phyloP scores from a whole-genome alignment of 1,139 yeast species.

The Pichia sp. region DNA sequence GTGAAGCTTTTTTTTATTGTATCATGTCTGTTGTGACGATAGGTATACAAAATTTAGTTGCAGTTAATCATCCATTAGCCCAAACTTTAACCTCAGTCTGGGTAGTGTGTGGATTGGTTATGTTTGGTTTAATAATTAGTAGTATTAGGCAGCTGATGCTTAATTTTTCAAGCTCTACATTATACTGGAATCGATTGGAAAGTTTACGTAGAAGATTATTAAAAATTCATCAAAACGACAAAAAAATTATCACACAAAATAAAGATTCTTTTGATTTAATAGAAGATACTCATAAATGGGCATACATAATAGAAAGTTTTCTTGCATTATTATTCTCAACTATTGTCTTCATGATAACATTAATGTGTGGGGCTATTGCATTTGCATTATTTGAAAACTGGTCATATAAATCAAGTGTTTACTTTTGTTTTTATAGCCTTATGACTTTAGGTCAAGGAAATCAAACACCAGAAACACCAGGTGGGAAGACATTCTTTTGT shows the following conservation, averaged over 20 bases:
- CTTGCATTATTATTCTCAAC: slow-evolving; percentile 38
- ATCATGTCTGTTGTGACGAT: slow-evolving; percentile 68
- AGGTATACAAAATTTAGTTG: slow-evolving; percentile 71
- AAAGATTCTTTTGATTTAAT: slow-evolving; percentile 49
- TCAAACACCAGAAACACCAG: slow-evolving; percentile 50
- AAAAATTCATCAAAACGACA: slow-evolving; percentile 15
- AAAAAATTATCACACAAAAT: slow-evolving; percentile 18
- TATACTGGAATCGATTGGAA: slow-evolving; percentile 58
- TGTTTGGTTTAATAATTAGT: slow-evolving; percentile 65
- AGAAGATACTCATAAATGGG: slow-evolving; percentile 19
- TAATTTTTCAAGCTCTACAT: slow-evolving; percentile 53
- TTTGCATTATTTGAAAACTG: slow-evolving; percentile 57
- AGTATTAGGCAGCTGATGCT: slow-evolving; percentile 61
- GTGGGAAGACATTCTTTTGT: slow-evolving; percentile 68
- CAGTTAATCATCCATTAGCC: slow-evolving; percentile 36
- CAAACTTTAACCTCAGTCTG: slow-evolving; percentile 55
- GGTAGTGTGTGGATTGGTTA: slow-evolving; percentile 61
- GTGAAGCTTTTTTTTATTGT: slow-evolving; percentile 63
- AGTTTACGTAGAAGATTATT: slow-evolving; percentile 11
- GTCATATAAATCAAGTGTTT: slow-evolving; percentile 62
- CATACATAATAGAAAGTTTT: slow-evolving; percentile 17
- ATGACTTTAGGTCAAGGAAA: slow-evolving; percentile 86
- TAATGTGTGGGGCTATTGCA: slow-evolving; percentile 66
- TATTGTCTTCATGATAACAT: slow-evolving; percentile 46
- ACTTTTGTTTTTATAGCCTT: slow-evolving; percentile 68